Percentiles rank a stretch among this genome's conserved stretches.
These are phyloP conservation scores for Botrytis elliptica DNA, from an alignment of 2,329 filamentous ascomycete species.

Conservation along the genomic window DNA sequence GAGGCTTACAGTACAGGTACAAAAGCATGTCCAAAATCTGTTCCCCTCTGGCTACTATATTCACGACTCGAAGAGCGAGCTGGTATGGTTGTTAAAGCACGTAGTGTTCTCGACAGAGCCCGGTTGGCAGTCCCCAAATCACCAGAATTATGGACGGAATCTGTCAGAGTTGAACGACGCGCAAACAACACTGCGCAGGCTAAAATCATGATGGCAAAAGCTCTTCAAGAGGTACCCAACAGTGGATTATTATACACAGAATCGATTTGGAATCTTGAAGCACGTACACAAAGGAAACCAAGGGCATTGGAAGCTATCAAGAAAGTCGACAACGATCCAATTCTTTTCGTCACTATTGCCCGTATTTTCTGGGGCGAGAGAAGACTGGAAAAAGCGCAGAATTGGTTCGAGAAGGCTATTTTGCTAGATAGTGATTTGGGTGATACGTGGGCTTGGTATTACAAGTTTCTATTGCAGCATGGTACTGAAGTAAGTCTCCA, in stretches of 20 bases:
- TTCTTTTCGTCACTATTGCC: conserved; percentile 86
- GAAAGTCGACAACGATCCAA: conserved; percentile 89
- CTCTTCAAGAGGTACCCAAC: conserved; percentile 84
- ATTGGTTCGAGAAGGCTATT: conserved; percentile 96
- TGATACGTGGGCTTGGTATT: conserved; percentile 98
- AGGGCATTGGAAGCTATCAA: conserved; percentile 92
- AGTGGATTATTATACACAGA: conserved; percentile 90
- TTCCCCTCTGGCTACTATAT: conserved; percentile 87
- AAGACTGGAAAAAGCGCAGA: conserved; percentile 87
- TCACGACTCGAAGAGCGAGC: conserved; percentile 82
- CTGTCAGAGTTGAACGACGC: conserved; percentile 87
- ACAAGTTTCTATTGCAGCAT: conserved; percentile 87
- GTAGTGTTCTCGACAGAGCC: conserved; percentile 89
- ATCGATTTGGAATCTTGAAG: conserved; percentile 91
- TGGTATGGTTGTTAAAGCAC: conserved; percentile 84
- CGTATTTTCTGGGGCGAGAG: conserved; percentile 96
- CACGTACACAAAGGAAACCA: conserved; percentile 88
- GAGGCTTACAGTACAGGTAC: conserved; percentile 89
- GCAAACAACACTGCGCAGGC: conserved; percentile 81
- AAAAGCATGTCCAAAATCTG: conserved; percentile 78
- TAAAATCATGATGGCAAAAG: conserved; percentile 88
- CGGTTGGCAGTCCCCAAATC: conserved; percentile 84
- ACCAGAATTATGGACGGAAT: conserved; percentile 84
- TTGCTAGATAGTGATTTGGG: conserved; percentile 82
- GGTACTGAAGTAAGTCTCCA: conserved; percentile 65